phyloP scores from a whole-genome alignment of 1,284 basidiomycete species.

The Fomitopsis betulina region DNA sequence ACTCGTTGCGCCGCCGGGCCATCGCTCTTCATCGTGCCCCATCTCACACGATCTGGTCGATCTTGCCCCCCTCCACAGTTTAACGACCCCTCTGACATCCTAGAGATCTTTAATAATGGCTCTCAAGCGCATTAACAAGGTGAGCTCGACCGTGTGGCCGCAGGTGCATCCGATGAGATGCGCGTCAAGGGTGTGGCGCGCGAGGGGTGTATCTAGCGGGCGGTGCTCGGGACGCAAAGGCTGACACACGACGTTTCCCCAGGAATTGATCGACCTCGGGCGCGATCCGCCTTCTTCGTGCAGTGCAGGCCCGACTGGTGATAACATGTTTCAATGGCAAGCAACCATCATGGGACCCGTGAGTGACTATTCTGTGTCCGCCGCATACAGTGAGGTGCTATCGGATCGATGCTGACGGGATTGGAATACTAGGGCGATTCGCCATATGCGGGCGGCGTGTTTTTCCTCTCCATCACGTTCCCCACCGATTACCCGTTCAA shows the following conservation, averaged over 20 bases:
- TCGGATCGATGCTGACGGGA: not conserved
- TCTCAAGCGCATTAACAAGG: constrained; percentile 99
- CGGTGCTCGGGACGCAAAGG: constrained; percentile 13
- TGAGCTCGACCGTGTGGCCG: constrained; percentile 32
- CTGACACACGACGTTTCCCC: constrained; percentile 10
- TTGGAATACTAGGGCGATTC: constrained; percentile 69
- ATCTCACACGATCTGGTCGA: constrained; percentile 25
- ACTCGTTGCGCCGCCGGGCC: constrained; percentile 11
- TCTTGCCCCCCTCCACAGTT: constrained; percentile 6
- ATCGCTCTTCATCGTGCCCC: constrained; percentile 13
- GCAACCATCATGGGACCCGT: constrained; percentile 98
- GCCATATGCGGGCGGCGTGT: constrained; percentile 94
- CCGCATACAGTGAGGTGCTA: not conserved
- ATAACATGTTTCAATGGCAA: constrained; percentile 98
- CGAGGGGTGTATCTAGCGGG: constrained; percentile 2
- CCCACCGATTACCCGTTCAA: constrained; percentile 98
- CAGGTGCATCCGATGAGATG: not conserved
- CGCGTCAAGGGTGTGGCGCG: constrained; percentile 14
- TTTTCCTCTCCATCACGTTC: constrained; percentile 94
- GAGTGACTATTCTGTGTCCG: constrained; percentile 30
- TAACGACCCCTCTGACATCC: constrained; percentile 24
- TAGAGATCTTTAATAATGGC: constrained; percentile 60
- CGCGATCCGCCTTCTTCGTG: constrained; percentile 97
- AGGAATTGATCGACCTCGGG: constrained; percentile 97
- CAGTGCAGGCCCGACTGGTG: constrained; percentile 93